Evolutionary conservation across 805 yeast species (phyloP).

Genomic region (Kodamaea nitidulidarum): DNA sequence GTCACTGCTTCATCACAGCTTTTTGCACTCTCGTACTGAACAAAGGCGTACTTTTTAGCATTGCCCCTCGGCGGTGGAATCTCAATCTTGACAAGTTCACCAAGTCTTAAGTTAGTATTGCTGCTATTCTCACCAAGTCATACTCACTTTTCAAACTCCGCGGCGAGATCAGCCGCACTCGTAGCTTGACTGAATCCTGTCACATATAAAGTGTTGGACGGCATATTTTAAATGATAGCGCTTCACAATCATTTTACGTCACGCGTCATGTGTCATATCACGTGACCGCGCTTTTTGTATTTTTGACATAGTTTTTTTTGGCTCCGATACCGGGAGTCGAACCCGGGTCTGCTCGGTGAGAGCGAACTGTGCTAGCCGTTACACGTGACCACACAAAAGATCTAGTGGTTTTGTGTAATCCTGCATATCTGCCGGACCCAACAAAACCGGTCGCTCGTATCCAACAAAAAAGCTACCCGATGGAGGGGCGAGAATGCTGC

Average conservation of each 20-base stretch:
- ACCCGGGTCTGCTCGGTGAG: constrained; percentile 84
- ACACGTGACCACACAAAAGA: too few species aligned
- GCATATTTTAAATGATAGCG: constrained; percentile 23
- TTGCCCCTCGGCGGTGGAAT: constrained; percentile 60
- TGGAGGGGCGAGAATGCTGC: too few species aligned
- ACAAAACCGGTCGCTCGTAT: neutral
- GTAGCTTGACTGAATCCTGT: constrained; percentile 54
- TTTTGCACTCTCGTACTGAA: constrained; percentile 49
- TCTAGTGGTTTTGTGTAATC: too few species aligned
- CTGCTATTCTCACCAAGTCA: neutral
- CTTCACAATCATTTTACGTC: neutral
- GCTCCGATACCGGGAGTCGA: constrained; percentile 84
- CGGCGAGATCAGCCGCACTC: constrained; percentile 55
- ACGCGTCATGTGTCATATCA: neutral
- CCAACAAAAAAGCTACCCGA: constrained; percentile 5
- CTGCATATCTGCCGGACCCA: too few species aligned
- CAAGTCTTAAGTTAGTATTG: constrained; percentile 38
- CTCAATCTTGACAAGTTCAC: constrained; percentile 54
- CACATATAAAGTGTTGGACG: constrained; percentile 49
- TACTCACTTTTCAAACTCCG: constrained; percentile 58
- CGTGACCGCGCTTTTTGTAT: too few species aligned
- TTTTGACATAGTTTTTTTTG: too few species aligned
- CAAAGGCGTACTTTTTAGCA: constrained; percentile 62
- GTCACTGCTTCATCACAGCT: constrained; percentile 54
- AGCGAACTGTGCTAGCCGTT: constrained; percentile 83